phyloP scores from a whole-genome alignment of 2,329 filamentous ascomycete species.

The Phoma herbarum region DNA sequence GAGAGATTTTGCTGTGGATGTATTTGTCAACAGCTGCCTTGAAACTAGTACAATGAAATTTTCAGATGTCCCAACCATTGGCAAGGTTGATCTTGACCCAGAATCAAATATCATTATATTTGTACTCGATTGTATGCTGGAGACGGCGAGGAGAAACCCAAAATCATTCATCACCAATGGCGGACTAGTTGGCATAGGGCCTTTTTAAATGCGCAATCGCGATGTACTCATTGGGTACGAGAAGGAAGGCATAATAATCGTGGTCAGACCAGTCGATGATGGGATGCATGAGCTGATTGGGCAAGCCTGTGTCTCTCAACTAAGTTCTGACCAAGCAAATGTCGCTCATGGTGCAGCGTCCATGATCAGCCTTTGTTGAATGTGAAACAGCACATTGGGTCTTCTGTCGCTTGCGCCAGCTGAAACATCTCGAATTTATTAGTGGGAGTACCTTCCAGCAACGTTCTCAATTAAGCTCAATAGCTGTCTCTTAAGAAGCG shows the following conservation, averaged over 20 bases:
- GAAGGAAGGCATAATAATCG: background rate
- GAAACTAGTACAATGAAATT: background rate
- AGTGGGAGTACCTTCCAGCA: background rate
- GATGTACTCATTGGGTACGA: background rate
- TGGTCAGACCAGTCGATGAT: background rate
- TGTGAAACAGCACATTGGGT: background rate
- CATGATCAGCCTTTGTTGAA: background rate
- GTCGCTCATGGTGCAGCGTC: background rate
- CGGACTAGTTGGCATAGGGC: background rate
- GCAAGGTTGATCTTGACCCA: background rate
- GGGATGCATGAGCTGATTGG: background rate
- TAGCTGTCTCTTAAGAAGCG: background rate
- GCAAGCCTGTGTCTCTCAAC: background rate
- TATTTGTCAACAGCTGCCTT: background rate
- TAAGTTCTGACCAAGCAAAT: background rate
- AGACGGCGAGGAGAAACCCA: background rate
- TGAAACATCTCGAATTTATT: too few relatives aligned
- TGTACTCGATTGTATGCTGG: background rate
- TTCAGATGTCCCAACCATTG: too few relatives aligned
- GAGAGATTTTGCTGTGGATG: background rate
- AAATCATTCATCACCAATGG: background rate
- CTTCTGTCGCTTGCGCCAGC: background rate
- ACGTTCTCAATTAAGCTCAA: slow-evolving; percentile 3
- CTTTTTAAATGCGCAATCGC: background rate
- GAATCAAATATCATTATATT: background rate